Evolutionary conservation across 176 grass and related monocot species (phyloP), one percentile per base, ranked within the genome.

Genomic region (Oryza longistaminata): DNA sequence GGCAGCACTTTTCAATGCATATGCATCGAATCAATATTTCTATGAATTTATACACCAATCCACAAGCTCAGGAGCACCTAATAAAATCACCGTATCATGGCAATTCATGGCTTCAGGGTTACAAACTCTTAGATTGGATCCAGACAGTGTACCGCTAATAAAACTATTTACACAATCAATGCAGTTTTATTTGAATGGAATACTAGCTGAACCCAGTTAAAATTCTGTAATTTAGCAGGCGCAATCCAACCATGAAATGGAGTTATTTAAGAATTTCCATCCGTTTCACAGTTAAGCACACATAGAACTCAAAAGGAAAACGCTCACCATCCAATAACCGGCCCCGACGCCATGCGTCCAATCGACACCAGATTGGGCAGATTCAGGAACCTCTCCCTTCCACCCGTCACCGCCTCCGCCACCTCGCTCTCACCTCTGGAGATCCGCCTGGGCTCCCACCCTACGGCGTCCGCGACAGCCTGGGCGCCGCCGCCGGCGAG

Each of bases 351-450:
- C 96, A 98, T 93, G 68, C 96, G 87, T 58, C 89, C 88, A 80
- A 98, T 90, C 60, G 96, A 98, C 72, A 98, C 89, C 80, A 95
- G 85, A 93, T 98, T 98, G 35, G 96, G 93, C 40, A 93, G 89
- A 92, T 98, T 98, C 80, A 98, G 85, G 76, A 98, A 90, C 81
- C 66, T 93, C 39, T 98, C 96, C 29, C 79, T 53, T 82, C 70
- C 66, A 7, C 48, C 37, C 9, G 66, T 75, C 39, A 9, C 76
- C 60, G 27, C 31, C 40, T 73, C 72, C 0, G 64, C 45, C 42
- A 45, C 82, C 33, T 60, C 74, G 11, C 65, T 22, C 66, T 39
- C 79, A 12, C 14, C 46, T 45, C 45, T 26, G 11, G 84, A 78
- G 79, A 68, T 66, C 84, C 75, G 21, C 74, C 31, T 83, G 80